Percentiles rank a stretch among this genome's conserved stretches.
Conservation (phyloP, 139 green algal genomes). For the Chlamydomonas schloesseri region DNA sequence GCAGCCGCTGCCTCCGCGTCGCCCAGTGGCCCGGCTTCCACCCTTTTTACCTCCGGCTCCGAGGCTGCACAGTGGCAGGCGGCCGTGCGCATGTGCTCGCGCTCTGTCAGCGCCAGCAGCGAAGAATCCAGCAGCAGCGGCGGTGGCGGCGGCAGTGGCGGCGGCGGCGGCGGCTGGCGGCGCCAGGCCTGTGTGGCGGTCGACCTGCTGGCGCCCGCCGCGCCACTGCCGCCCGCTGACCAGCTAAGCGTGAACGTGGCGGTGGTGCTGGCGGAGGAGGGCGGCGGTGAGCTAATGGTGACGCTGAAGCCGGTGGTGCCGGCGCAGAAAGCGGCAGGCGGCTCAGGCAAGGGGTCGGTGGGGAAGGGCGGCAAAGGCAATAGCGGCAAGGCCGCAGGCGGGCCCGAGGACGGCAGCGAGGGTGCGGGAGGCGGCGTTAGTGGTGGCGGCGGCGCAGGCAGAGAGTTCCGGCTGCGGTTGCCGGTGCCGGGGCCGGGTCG, state of each 20-base stretch:
- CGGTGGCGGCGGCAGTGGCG: not conserved
- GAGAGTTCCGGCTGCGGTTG: conserved; percentile 17
- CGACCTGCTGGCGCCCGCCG: conserved; percentile 5
- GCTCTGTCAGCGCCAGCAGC: not conserved
- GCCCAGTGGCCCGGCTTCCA: too few relatives aligned
- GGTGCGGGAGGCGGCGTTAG: not conserved
- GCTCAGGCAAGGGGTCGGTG: too few relatives aligned
- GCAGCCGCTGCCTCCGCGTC: too few relatives aligned
- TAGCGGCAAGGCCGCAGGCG: not conserved
- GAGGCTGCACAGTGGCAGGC: too few relatives aligned
- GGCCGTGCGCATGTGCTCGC: too few relatives aligned
- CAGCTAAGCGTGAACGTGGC: not conserved
- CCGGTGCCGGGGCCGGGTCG: not conserved
- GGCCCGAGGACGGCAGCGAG: too few relatives aligned
- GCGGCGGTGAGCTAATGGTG: not conserved
- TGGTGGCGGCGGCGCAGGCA: not conserved
- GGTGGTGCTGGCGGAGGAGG: not conserved
- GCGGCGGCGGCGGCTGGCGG: not conserved
- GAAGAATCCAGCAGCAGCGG: too few relatives aligned
- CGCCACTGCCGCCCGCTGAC: not conserved
- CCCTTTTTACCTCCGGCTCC: too few relatives aligned
- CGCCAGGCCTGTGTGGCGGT: conserved; percentile 11
- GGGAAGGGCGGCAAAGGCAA: too few relatives aligned
- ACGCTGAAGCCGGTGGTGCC: not conserved
- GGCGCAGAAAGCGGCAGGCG: too few relatives aligned